Conservation (phyloP, 345 rosid species). For the Brassica nigra region DNA sequence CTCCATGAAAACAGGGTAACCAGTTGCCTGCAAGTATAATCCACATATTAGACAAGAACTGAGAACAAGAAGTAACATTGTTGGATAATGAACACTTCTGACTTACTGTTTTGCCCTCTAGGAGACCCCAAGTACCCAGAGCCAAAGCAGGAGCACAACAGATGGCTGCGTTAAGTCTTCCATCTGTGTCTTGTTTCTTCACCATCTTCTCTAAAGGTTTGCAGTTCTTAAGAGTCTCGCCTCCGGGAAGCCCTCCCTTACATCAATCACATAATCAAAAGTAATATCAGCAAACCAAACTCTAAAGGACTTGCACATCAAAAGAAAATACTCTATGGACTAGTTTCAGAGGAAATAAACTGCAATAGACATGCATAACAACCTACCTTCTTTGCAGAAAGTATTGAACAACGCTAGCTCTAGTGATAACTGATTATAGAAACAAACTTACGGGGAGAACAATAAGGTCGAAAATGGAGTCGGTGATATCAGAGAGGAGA, state of each 20-base stretch:
- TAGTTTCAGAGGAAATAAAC: no score
- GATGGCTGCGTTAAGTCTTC: conserved; percentile 74
- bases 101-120: conserved; percentile 74
- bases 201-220: conserved; percentile 33
- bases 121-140: conserved; percentile 65
- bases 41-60: not conserved
- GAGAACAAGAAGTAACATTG: not conserved
- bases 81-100: not conserved
- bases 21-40: conserved; percentile 51
- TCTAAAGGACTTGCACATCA: no score
- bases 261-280: conserved; percentile 1
- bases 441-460: no score
- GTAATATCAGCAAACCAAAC: conserved; percentile 18
- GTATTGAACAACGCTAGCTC: no score
- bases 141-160: conserved; percentile 69
- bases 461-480: no score
- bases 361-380: no score
- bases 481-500: no score
- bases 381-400: no score
- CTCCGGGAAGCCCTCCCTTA: conserved; percentile 95
- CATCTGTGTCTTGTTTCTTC: conserved; percentile 63
- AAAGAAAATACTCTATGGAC: no score
- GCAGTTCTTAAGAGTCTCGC: conserved; percentile 68
- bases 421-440: no score
- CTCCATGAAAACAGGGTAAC: no score